phyloP scores from a whole-genome alignment of 1,284 basidiomycete genomes.

The Agaricales sp. region DNA sequence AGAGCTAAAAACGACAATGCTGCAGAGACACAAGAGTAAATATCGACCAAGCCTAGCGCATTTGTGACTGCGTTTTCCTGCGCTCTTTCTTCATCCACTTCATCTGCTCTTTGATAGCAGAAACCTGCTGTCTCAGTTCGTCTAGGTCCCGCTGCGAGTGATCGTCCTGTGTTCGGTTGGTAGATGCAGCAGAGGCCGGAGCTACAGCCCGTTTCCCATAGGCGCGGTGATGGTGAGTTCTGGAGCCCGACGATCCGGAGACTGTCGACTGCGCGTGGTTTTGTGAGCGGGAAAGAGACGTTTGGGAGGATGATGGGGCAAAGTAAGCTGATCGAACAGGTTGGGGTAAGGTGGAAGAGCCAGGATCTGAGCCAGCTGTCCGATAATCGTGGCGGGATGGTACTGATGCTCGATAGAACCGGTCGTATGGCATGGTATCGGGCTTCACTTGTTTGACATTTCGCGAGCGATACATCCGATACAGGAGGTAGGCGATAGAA shows the following conservation, averaged over 20 bases:
- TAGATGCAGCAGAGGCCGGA: too few relatives aligned
- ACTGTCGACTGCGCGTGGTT: not conserved
- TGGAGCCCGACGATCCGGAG: not conserved
- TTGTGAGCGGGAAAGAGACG: not conserved
- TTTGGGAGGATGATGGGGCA: not conserved
- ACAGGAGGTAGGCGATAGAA: not conserved
- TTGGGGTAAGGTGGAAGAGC: too few relatives aligned
- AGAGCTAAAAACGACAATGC: too few relatives aligned
- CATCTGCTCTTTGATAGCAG: not conserved
- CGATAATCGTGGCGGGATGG: too few relatives aligned
- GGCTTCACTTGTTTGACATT: not conserved
- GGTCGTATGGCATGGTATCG: not conserved
- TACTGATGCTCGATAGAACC: too few relatives aligned
- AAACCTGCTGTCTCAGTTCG: not conserved
- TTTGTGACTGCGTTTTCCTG: too few relatives aligned
- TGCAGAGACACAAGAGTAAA: too few relatives aligned
- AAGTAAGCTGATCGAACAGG: too few relatives aligned
- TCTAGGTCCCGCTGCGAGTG: not conserved
- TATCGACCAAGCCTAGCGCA: too few relatives aligned
- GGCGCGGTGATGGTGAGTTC: not conserved
- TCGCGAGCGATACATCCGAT: not conserved
- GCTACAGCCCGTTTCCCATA: too few relatives aligned
- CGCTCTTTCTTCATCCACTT: not conserved
- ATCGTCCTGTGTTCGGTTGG: too few relatives aligned
- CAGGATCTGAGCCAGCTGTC: too few relatives aligned